These are phyloP conservation scores for Aquilaria agallochum DNA, from an alignment of 441 rosid species.

Conservation along the genomic window DNA sequence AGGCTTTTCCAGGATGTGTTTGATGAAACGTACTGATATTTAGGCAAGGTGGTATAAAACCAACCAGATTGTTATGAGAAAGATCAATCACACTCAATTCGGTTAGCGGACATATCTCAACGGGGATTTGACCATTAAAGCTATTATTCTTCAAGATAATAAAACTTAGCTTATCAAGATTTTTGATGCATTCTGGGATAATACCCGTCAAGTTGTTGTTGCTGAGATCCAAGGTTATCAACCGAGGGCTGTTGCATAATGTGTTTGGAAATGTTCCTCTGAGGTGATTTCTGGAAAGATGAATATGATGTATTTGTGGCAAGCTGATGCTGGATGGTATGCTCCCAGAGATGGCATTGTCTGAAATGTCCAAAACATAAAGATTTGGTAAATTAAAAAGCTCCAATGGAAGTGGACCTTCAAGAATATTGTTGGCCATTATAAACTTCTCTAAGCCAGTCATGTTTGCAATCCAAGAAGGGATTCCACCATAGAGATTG, in stretches of 20 bases:
- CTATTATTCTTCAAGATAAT: slow-evolving; percentile 7
- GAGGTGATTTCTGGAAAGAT: slow-evolving; percentile 11
- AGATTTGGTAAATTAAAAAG: background rate
- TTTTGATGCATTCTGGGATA: slow-evolving; percentile 2
- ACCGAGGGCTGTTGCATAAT: background rate
- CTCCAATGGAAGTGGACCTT: background rate
- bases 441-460: background rate
- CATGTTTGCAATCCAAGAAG: slow-evolving; percentile 11
- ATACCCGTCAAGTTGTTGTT: background rate
- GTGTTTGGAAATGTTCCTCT: background rate
- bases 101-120: background rate
- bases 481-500: slow-evolving; percentile 6
- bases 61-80: slow-evolving; percentile 13
- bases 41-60: slow-evolving; percentile 8
- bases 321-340: slow-evolving; percentile 1
- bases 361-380: slow-evolving; percentile 11
- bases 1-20: background rate
- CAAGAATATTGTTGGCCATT: slow-evolving; percentile 9
- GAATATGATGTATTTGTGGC: background rate
- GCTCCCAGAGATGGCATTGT: slow-evolving; percentile 7
- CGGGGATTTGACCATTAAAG: slow-evolving; percentile 7
- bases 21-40: background rate
- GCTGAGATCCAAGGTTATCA: slow-evolving; percentile 4
- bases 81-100: slow-evolving; percentile 1
- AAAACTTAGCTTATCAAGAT: background rate